phyloP scores from a whole-genome alignment of 148 eudicot species.

The Cornus suecica region DNA sequence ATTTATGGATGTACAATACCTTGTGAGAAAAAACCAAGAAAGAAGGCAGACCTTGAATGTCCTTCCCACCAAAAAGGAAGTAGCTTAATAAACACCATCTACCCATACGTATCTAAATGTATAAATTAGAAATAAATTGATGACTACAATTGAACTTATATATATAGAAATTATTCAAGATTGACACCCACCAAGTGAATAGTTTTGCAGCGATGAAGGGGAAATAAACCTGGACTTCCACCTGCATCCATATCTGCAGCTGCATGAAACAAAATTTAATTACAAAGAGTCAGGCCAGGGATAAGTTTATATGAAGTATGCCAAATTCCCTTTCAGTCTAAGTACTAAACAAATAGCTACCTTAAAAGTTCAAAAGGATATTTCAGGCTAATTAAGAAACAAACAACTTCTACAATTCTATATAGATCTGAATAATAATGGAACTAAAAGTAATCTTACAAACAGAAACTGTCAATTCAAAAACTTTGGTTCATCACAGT shows the following conservation, averaged over 20 bases:
- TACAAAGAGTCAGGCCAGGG: neutral
- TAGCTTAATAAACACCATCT: conserved; percentile 20
- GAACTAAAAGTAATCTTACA: neutral
- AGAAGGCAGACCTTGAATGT: conserved; percentile 21
- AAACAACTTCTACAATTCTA: neutral
- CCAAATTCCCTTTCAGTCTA: neutral
- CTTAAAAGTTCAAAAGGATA: neutral
- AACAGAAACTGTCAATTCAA: neutral
- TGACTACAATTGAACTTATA: neutral
- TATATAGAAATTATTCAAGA: conserved; percentile 1
- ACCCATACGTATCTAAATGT: neutral
- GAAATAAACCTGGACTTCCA: conserved; percentile 59
- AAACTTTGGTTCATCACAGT: neutral
- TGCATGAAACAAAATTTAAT: conserved; percentile 16
- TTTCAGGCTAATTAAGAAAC: neutral
- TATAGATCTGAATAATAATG: neutral
- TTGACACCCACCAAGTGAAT: conserved; percentile 77
- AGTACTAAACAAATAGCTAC: neutral
- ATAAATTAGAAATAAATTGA: too few relatives aligned
- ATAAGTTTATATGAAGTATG: neutral
- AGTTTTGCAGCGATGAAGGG: conserved; percentile 82
- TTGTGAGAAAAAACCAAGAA: conserved; percentile 22
- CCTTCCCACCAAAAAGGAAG: conserved; percentile 13
- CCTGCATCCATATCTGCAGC: conserved; percentile 60
- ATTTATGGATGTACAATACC: conserved; percentile 25